Base-by-base conservation (phyloP, 2,329 filamentous ascomycete genomes). In the Fusarium anthophilum region DNA sequence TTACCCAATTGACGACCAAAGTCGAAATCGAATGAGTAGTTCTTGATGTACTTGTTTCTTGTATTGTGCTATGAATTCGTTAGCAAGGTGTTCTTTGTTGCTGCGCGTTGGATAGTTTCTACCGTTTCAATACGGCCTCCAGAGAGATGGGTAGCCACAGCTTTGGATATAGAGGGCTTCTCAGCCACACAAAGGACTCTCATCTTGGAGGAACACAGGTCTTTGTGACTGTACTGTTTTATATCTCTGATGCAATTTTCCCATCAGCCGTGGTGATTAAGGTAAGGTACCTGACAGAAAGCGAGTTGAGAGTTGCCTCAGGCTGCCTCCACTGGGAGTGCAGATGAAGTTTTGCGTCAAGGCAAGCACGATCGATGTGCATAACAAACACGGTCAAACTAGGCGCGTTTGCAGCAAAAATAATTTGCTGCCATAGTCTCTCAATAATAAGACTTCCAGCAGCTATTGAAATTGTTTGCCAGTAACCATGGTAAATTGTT, bases 141-240 rank as follows among this genome's bases (percentile, higher is more conserved):
- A 38, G 93, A 93, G 35, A 99, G 88, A 86, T 98, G 96, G 66
- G 91, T 90, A 44, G 96, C 94, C 56, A 99, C 96, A 43, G 96
- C 95, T 83, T 96, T 98, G 66, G 96, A 94, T 72, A 99, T 98
- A 47, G 96, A 97, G 41, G 95, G 95, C 87, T 99, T 89, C 76
- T 89, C 88, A 47, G 88, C 87, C 77, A 89, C 87, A 73, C 87
- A 89, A 18, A 89, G 81, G 44, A 89, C 84, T 77, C 81, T 88
- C 83, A 89, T 89, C n/a, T 38, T 58, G 57, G 24, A 44, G 30
- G 20, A 55, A 28, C 41, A 47, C 38, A 35, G 50, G 28, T 54
- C 32, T 72, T 54, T 32, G 53, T 24, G 48, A 37, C 13, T 26
- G 35, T 35, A 37, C 11, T 26, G 35, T 35, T 44, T 22, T 37